Conservation (phyloP, 495 filamentous ascomycete species). For the Neurospora terricola region DNA sequence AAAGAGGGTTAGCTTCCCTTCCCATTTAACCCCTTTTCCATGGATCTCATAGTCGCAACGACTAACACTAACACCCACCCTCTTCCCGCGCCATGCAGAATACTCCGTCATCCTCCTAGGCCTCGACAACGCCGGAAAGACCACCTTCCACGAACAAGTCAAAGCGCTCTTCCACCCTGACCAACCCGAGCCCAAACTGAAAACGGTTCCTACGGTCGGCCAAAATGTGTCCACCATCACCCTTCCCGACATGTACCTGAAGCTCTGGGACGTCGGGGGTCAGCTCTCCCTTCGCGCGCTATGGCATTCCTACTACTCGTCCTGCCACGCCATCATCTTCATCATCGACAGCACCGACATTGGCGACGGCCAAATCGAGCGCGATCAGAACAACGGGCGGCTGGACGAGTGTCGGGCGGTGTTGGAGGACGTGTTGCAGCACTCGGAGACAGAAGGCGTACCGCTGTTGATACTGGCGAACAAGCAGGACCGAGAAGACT, state of each 20-base stretch:
- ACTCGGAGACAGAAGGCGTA: slow-evolving; percentile 77
- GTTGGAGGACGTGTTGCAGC: slow-evolving; percentile 75
- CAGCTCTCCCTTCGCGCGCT: slow-evolving; percentile 81
- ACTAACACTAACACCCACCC: slow-evolving; percentile 1
- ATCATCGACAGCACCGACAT: slow-evolving; percentile 91
- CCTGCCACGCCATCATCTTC: slow-evolving; percentile 94
- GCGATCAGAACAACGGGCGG: slow-evolving; percentile 46
- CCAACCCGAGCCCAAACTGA: slow-evolving; percentile 46
- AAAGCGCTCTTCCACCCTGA: slow-evolving; percentile 74
- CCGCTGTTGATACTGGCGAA: slow-evolving; percentile 90
- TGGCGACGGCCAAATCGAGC: slow-evolving; percentile 61
- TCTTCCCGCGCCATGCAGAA: slow-evolving; percentile 41
- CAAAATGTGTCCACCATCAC: slow-evolving; percentile 91
- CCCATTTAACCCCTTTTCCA: neutral
- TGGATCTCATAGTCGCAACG: neutral
- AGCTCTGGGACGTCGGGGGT: slow-evolving; percentile 97
- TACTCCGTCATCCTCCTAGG: slow-evolving; percentile 96
- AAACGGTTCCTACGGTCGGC: slow-evolving; percentile 92
- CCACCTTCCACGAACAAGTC: slow-evolving; percentile 92
- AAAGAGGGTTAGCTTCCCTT: slow-evolving; percentile 62
- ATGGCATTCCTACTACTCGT: slow-evolving; percentile 92
- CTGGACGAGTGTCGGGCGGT: slow-evolving; percentile 84
- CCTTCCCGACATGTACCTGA: slow-evolving; percentile 85
- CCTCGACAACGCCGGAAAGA: slow-evolving; percentile 97
- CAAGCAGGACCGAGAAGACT: slow-evolving; percentile 96